These are phyloP conservation scores for Leishmania arabica DNA, from an alignment of 208 protist species.

Conservation along the genomic window DNA sequence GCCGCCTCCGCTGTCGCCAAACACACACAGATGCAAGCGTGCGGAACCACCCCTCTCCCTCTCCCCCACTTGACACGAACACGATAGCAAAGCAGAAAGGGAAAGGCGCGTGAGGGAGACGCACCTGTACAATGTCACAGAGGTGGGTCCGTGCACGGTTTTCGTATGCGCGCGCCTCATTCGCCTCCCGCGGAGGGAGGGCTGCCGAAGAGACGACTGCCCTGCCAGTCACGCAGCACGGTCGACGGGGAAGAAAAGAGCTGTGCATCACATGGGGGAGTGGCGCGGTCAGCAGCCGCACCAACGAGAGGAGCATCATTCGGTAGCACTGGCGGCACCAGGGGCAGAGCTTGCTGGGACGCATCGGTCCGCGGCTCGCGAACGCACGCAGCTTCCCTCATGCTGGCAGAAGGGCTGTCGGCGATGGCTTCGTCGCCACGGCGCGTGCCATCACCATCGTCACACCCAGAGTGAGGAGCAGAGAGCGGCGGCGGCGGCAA, in stretches of 20 bases:
- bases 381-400: background rate
- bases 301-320: background rate
- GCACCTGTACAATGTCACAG: background rate
- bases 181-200: background rate
- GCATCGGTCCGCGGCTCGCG: background rate
- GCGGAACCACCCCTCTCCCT: background rate
- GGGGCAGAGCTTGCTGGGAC: background rate
- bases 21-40: background rate
- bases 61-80: background rate
- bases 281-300: background rate
- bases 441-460: background rate
- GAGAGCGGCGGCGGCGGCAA: background rate
- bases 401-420: background rate
- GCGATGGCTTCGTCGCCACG: background rate
- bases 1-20: background rate
- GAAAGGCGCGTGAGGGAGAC: background rate
- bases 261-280: background rate
- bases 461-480: background rate
- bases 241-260: background rate
- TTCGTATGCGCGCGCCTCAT: background rate
- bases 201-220: conserved; percentile 16
- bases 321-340: background rate
- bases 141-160: background rate
- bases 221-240: background rate
- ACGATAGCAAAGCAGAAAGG: background rate